These are phyloP conservation scores for Pichia gijzeniarum DNA, from an alignment of 805 yeast species.

Conservation along the genomic window DNA sequence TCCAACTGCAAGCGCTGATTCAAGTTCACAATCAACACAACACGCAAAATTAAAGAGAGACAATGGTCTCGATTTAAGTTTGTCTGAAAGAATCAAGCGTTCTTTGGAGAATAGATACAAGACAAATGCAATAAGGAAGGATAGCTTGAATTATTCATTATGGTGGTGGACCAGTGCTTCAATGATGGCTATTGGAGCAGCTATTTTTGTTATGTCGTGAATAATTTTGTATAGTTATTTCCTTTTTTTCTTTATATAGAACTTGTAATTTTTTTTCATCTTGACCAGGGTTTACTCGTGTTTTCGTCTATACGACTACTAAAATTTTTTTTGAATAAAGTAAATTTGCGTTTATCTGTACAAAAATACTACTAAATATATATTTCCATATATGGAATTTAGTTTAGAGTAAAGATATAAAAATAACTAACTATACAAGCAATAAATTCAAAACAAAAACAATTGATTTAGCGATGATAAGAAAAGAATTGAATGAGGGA, in stretches of 20 bases:
- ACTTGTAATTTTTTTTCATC: not conserved
- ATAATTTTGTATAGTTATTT: not conserved
- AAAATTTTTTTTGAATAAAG: too few relatives aligned
- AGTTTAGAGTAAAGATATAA: too few relatives aligned
- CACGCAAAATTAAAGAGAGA: constrained; percentile 11
- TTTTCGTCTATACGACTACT: too few relatives aligned
- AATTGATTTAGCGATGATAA: not conserved
- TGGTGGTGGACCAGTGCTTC: constrained; percentile 56
- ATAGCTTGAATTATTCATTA: constrained; percentile 35
- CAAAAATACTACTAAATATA: too few relatives aligned
- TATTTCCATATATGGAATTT: too few relatives aligned
- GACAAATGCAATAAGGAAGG: constrained; percentile 59
- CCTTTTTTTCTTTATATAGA: not conserved
- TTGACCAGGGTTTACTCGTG: not conserved
- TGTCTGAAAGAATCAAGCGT: constrained; percentile 50
- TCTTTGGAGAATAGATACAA: constrained; percentile 72
- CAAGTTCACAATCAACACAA: not conserved
- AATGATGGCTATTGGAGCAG: constrained; percentile 28
- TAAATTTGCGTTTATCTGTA: too few relatives aligned
- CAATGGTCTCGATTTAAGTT: constrained; percentile 21
- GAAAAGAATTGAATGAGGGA: not conserved
- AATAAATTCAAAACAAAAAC: not conserved
- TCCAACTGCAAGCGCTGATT: constrained; percentile 48
- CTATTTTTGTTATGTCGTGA: constrained; percentile 22
- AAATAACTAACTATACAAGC: not conserved